These are phyloP conservation scores for Chlamydomonas asymmetrica DNA, from an alignment of 139 green algal species.

Conservation along the genomic window DNA sequence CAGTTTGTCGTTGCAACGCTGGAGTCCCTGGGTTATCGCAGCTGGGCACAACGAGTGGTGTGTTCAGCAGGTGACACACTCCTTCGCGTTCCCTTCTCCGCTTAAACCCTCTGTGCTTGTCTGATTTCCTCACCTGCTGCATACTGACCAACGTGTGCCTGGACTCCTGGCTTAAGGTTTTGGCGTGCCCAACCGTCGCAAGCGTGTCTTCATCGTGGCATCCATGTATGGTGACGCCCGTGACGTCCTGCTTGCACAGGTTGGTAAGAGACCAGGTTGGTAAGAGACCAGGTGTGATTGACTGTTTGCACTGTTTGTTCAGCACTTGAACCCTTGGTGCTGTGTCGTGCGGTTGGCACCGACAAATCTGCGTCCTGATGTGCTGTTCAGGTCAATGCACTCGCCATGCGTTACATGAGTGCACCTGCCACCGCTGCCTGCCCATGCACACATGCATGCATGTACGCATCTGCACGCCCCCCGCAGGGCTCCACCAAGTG, in stretches of 20 bases:
- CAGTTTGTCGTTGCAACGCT: slow-evolving; percentile 56
- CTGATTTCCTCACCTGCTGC: neutral
- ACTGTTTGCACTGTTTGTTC: no score
- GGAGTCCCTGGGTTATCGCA: slow-evolving; percentile 76
- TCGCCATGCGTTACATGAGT: no score
- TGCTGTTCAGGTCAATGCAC: no score
- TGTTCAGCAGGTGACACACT: slow-evolving; percentile 56
- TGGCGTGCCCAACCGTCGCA: slow-evolving; percentile 80
- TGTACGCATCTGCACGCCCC: no score
- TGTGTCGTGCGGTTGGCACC: no score
- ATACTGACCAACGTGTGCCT: neutral
- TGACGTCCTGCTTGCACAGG: slow-evolving; percentile 82
- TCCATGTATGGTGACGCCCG: slow-evolving; percentile 81
- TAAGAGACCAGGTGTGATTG: no score
- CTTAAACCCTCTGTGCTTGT: slow-evolving; percentile 1
- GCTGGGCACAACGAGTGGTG: slow-evolving; percentile 79
- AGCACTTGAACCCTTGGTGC: no score
- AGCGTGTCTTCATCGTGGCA: slow-evolving; percentile 84
- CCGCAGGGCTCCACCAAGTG: no score
- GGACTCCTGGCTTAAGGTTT: no score
- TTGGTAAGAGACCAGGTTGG: slow-evolving; percentile 14
- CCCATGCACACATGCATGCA: no score
- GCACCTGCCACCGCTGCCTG: no score
- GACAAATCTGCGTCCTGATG: no score
- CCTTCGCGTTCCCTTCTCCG: neutral